phyloP scores from a whole-genome alignment of 371 early-diverging fungal genomes.

The Thermomucor indicae-seudaticae region DNA sequence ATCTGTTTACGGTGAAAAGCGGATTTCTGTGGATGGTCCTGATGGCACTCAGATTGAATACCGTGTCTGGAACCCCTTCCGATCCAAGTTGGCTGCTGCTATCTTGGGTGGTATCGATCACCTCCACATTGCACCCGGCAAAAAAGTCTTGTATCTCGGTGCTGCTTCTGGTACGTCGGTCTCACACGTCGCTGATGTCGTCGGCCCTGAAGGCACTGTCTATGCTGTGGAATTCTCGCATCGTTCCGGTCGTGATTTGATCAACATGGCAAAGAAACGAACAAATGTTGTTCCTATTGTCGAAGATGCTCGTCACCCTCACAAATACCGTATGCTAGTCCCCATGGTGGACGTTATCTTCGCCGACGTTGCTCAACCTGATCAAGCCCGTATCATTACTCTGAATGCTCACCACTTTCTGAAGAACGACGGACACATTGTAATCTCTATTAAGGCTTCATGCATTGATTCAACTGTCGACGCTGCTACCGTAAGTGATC shows the following conservation, averaged over 20 bases:
- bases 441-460: constrained; percentile 99
- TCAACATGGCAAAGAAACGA: constrained; percentile 99
- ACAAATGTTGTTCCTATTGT: constrained; percentile 99
- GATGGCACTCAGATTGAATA: constrained; percentile 99
- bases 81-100: constrained; percentile 99
- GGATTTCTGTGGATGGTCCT: constrained; percentile 92
- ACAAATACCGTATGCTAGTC: constrained; percentile 99
- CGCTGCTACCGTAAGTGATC: constrained; percentile 91
- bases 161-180: constrained; percentile 99
- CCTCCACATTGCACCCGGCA: constrained; percentile 96
- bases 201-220: constrained; percentile 97
- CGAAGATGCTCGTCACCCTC: constrained; percentile 99
- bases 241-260: constrained; percentile 99
- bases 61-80: constrained; percentile 99
- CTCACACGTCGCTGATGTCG: constrained; percentile 99
- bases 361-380: constrained; percentile 99
- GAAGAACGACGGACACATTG: constrained; percentile 97
- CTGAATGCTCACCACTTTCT: constrained; percentile 99
- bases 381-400: constrained; percentile 99
- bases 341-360: constrained; percentile 99
- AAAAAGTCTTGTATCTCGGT: constrained; percentile 99
- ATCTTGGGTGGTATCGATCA: constrained; percentile 99
- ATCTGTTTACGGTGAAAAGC: constrained; percentile 99
- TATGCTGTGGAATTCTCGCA: constrained; percentile 99
- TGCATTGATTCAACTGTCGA: constrained; percentile 99